Evolutionary conservation across 2,329 filamentous ascomycete genomes (phyloP).

Genomic region (Meredithiella fracta): DNA sequence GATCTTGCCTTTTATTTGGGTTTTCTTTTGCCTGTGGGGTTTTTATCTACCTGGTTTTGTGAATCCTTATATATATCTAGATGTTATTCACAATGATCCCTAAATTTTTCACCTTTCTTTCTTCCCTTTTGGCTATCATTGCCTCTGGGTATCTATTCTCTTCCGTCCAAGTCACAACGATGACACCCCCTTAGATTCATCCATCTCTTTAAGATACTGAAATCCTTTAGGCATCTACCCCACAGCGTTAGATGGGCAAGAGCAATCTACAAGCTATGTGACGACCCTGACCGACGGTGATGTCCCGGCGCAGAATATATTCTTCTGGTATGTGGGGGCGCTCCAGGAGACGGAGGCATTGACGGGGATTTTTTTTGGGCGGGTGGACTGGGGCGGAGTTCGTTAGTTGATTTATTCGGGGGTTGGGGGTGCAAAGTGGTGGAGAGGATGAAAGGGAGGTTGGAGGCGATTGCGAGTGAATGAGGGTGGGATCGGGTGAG

Average conservation of each 20-base stretch:
- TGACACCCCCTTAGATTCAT: neutral
- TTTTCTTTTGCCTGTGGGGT: neutral
- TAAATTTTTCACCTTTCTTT: neutral
- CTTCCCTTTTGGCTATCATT: neutral
- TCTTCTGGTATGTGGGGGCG: conserved; percentile 35
- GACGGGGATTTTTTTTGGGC: conserved; percentile 50
- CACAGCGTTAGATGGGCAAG: conserved; percentile 47
- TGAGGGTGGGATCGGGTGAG: conserved; percentile 48
- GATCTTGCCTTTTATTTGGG: neutral
- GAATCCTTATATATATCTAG: too few relatives aligned
- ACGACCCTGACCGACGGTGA: conserved; percentile 31
- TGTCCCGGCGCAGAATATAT: conserved; percentile 23
- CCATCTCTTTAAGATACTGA: conserved; percentile 2
- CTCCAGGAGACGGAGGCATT: conserved; percentile 19
- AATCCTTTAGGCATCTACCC: conserved; percentile 31
- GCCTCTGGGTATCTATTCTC: neutral
- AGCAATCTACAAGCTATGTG: conserved; percentile 57
- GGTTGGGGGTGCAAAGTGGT: conserved; percentile 37
- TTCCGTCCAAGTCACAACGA: neutral
- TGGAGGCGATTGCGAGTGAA: conserved; percentile 39
- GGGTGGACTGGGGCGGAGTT: conserved; percentile 49
- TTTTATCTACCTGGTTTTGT: neutral
- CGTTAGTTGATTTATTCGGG: conserved; percentile 48
- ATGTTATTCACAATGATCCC: neutral
- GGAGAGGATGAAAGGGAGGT: conserved; percentile 25